Percentiles rank a stretch among this genome's conserved stretches.
phyloP scores from a whole-genome alignment of 352 stramenopile genomes.

The Pythium pectinolyticum region DNA sequence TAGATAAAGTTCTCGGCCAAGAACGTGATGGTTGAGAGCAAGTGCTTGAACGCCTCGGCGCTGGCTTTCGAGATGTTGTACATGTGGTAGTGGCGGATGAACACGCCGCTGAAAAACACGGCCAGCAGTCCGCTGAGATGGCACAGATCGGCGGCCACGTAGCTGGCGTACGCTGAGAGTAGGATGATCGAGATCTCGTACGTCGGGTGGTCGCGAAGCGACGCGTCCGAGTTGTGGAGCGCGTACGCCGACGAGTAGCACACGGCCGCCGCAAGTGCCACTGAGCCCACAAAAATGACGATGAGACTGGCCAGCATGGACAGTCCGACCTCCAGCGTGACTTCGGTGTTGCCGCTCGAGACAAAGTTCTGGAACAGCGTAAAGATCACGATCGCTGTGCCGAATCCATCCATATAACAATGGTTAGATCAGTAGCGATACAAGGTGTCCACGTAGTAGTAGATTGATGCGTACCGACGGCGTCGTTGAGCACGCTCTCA shows the following conservation, averaged over 20 bases:
- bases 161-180: conserved; percentile 69
- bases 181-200: conserved; percentile 70
- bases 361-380: conserved; percentile 56
- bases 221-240: conserved; percentile 35
- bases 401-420: too few relatives aligned
- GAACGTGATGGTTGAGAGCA: conserved; percentile 39
- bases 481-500: conserved; percentile 86
- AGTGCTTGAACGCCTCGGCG: conserved; percentile 31
- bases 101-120: conserved; percentile 87
- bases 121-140: conserved; percentile 87
- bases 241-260: conserved; percentile 53
- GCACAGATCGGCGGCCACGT: conserved; percentile 60
- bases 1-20: conserved; percentile 50
- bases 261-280: conserved; percentile 43
- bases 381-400: conserved; percentile 77
- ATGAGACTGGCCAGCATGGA: conserved; percentile 39
- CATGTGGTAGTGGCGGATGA: conserved; percentile 49
- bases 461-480: conserved; percentile 58
- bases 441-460: conserved; percentile 20
- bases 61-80: conserved; percentile 36
- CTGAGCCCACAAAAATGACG: conserved; percentile 45
- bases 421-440: too few relatives aligned
- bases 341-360: conserved; percentile 36
- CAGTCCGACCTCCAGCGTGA: conserved; percentile 24
- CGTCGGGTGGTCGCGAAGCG: conserved; percentile 45